Percentiles rank a stretch among this genome's conserved stretches.
Evolutionary conservation across 306 rosid species (phyloP).

Genomic region (Gillenia trifoliata): DNA sequence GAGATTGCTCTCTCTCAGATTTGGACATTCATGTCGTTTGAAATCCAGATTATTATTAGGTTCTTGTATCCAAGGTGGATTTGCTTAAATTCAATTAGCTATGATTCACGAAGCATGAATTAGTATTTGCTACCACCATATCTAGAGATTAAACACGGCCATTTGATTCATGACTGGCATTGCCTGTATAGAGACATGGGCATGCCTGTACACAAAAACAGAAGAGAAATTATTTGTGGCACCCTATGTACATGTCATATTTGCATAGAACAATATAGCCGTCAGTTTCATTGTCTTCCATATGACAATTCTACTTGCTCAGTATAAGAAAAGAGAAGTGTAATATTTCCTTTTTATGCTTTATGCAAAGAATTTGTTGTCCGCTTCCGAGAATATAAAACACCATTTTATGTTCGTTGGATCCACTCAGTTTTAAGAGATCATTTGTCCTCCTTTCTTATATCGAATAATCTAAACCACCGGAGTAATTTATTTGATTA

Average conservation of each 20-base stretch:
- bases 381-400: not conserved
- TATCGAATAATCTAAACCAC: not conserved
- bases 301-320: not conserved
- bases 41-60: too few species aligned
- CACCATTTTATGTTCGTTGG: not conserved
- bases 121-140: not conserved
- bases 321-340: not conserved
- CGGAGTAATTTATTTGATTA: not conserved
- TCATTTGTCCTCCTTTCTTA: not conserved
- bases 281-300: not conserved
- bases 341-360: not conserved
- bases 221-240: not conserved
- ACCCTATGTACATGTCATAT: not conserved
- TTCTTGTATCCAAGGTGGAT: not conserved
- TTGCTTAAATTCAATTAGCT: not conserved
- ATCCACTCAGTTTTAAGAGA: not conserved
- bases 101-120: not conserved
- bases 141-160: not conserved
- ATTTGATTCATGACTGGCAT: not conserved
- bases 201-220: not conserved
- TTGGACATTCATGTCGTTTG: not conserved
- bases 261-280: not conserved
- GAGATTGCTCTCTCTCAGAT: not conserved
- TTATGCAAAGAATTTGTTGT: too few species aligned
- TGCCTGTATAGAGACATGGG: not conserved